Percentiles rank a stretch among this genome's conserved stretches.
Conservation (phyloP, 805 yeast genomes). For the Candida anglica region DNA sequence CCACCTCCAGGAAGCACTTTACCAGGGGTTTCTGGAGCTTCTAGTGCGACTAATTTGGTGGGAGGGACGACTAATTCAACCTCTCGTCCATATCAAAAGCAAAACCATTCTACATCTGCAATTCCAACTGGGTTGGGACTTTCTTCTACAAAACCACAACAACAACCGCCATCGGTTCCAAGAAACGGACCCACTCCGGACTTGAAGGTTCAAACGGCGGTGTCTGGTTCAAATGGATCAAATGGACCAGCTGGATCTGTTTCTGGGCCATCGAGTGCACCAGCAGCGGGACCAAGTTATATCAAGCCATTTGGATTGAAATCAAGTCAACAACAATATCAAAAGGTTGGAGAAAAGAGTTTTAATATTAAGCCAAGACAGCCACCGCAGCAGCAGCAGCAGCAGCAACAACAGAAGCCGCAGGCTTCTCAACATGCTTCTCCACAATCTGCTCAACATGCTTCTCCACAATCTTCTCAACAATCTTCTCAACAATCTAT, state of each 20-base stretch:
- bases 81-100: slow-evolving; percentile 3
- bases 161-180: slow-evolving; percentile 4
- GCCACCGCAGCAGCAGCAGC: slow-evolving; percentile 3
- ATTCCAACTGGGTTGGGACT: no score
- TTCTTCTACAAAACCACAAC: slow-evolving; percentile 3
- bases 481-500: slow-evolving; percentile 1
- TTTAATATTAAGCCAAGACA: slow-evolving; percentile 2
- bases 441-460: slow-evolving; percentile 1
- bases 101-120: slow-evolving; percentile 9
- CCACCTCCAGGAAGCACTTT: slow-evolving; percentile 50
- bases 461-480: slow-evolving; percentile 1
- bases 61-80: no score
- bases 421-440: neutral
- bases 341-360: slow-evolving; percentile 14
- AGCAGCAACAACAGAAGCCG: slow-evolving; percentile 3
- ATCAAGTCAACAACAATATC: slow-evolving; percentile 9
- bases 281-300: slow-evolving; percentile 9
- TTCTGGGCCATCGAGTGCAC: slow-evolving; percentile 14
- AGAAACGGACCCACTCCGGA: slow-evolving; percentile 22
- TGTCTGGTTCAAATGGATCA: no score
- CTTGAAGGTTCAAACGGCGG: slow-evolving; percentile 25
- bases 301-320: slow-evolving; percentile 17
- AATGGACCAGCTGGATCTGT: slow-evolving; percentile 19
- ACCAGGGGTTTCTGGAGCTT: no score
- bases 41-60: no score